Conservation (phyloP, 805 yeast genomes). For the Ogataea salicorniae region DNA sequence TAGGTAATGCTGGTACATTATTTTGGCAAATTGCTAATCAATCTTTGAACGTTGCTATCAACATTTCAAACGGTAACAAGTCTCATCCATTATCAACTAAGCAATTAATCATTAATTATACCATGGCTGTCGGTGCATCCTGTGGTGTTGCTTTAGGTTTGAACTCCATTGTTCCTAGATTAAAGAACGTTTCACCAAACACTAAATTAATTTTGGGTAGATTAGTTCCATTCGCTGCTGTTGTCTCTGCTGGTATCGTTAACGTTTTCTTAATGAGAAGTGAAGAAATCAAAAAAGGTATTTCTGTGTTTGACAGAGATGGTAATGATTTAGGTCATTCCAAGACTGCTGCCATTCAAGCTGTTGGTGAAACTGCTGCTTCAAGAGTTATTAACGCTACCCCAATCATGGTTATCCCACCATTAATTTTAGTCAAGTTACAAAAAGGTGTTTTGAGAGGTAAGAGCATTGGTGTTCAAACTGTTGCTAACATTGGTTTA, state of each 20-base stretch:
- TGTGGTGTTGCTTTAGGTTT: constrained; percentile 95
- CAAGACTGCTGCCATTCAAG: constrained; percentile 80
- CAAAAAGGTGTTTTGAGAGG: constrained; percentile 69
- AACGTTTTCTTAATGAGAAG: constrained; percentile 96
- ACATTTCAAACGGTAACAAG: constrained; percentile 93
- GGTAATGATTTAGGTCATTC: constrained; percentile 70
- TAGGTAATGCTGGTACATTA: constrained; percentile 84
- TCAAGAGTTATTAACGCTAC: constrained; percentile 94
- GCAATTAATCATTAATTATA: constrained; percentile 75
- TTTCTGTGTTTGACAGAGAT: constrained; percentile 58
- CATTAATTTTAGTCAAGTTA: constrained; percentile 71
- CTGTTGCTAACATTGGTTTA: constrained; percentile 75
- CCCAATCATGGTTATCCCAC: constrained; percentile 96
- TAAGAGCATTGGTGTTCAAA: constrained; percentile 59
- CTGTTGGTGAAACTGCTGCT: constrained; percentile 96
- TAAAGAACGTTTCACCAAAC: constrained; percentile 62
- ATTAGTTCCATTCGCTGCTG: constrained; percentile 97
- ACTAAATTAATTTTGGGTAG: constrained; percentile 74
- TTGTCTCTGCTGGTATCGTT: constrained; percentile 92
- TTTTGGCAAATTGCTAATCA: constrained; percentile 99
- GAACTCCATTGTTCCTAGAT: constrained; percentile 82
- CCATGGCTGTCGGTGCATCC: constrained; percentile 87
- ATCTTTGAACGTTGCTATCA: constrained; percentile 93
- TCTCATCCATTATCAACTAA: constrained; percentile 80
- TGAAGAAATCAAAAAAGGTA: constrained; percentile 86